Evolutionary conservation across 2,329 filamentous ascomycete species (phyloP), one percentile per base, ranked within the genome.

Genomic region (Nothomitra cinnamomea): DNA sequence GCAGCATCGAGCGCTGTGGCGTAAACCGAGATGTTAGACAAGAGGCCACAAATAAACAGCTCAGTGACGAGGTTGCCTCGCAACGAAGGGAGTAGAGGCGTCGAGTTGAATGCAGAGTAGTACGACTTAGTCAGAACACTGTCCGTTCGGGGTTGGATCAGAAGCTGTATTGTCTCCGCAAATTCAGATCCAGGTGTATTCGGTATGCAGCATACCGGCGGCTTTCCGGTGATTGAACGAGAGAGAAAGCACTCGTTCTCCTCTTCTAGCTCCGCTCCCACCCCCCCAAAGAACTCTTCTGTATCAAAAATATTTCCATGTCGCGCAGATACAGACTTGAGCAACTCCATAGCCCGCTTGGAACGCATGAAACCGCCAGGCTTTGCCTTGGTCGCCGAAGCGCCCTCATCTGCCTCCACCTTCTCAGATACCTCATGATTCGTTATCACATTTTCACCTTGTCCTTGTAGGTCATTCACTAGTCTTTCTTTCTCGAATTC

Each of bases 1-100:
- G 87, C 89, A 10, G 90, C 92, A 63, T 95, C 92, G 57, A 94
- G 74, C 2, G 88, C 88, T 1, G 90, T 95, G 6, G 92, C 90
- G 63, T 92, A 88, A 48, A 96, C 82, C 32, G 88, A 89, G 36
- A 94, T 72, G 61, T 96, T 95, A 43, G 83, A 86, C 50, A 94
- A 75, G 45, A 85, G 83, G 21, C 92, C 92, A 62, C 86, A 94
- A 22, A 96, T 78, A 66, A 85, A 95, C 12, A 98, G 72, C 61
- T 95, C 85, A 1, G 88, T 95, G 55, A 94, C 80, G 59, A 95
- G 82, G 58, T 82, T 85, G n/a, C 81, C 80, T n/a, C 89, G 79
- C 47, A 96, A 70, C n/a, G 80, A 74, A 51, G 83, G 74, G 6
- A 96, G 74, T 15, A 96, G 72, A 50, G 78, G 76, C 0, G 83